Evolutionary conservation across 2,329 filamentous ascomycete genomes (phyloP), one percentile per base, ranked within the genome.

Genomic region (Immersiporthe knoxdaviesiana): DNA sequence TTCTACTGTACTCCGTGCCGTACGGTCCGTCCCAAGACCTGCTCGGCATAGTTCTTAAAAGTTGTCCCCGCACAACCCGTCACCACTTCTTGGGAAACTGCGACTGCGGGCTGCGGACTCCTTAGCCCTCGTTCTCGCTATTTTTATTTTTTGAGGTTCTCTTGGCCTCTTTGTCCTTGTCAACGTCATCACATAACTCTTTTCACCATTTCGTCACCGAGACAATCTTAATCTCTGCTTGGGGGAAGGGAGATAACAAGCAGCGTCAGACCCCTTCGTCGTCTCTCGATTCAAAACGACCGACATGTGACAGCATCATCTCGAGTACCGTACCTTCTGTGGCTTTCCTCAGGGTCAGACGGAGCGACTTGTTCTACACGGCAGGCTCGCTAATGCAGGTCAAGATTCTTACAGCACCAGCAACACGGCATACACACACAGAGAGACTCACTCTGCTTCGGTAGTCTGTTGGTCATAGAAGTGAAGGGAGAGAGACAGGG

Each of bases 161-260:
- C 67, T 65, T 63, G 44, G 41, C 60, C 62, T 32, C 56, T 68
- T 67, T 67, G 59, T 65, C 58, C 32, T 65, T 52, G 39, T 47
- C 39, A 18, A 39, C 44, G 24, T 16, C 32, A 6, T 47, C 52
- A 21, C 52, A 32, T 32, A 1, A 18, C 44, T 47, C 44, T 56
- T 30, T 30, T 27, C 6, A 16, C 52, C 5, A 30, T 16, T 32
- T 32, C 52, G 27, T 56, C 24, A 16, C 14, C 5, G 21, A 47
- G 52, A 56, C 52, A 7, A n/a, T n/a, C n/a, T n/a, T n/a, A n/a
- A n/a, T n/a, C n/a, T n/a, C n/a, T n/a, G 52, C 5, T 32, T 32
- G 52, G 12, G 6, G 14, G 8, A n/a, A n/a, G 21, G 7, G 21
- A 47, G 6, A 47, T 47, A 47, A 47, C 44, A 47, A 47, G 5